These are phyloP conservation scores for Cardamine chenopodiifolia DNA, from an alignment of 345 rosid genomes.

Conservation along the genomic window DNA sequence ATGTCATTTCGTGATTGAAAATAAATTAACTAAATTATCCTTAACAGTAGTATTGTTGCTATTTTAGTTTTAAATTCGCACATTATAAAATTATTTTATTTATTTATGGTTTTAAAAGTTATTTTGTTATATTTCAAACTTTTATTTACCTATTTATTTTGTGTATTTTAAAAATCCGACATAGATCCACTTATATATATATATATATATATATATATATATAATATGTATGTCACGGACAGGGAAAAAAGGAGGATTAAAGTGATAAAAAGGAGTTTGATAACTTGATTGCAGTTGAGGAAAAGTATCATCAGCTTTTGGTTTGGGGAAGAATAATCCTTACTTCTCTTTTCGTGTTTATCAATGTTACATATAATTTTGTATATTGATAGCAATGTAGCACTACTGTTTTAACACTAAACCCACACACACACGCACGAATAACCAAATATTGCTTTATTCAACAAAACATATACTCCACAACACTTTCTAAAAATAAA, in stretches of 20 bases:
- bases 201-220: background rate
- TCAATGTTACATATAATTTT: background rate
- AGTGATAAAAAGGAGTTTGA: slow-evolving; percentile 38
- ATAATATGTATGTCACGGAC: background rate
- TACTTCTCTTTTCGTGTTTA: slow-evolving; percentile 19
- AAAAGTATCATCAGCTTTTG: slow-evolving; percentile 46
- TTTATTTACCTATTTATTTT: too few relatives aligned
- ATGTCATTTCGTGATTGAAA: too few relatives aligned
- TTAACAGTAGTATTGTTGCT: too few relatives aligned
- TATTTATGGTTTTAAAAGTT: background rate
- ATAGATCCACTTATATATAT: slow-evolving; percentile 10
- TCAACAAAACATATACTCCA: slow-evolving; percentile 3
- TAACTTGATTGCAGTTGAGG: slow-evolving; percentile 48
- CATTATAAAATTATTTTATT: background rate
- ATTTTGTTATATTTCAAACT: background rate
- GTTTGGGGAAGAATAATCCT: slow-evolving; percentile 18
- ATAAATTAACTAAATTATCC: too few relatives aligned
- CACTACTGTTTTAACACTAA: background rate
- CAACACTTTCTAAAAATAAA: background rate
- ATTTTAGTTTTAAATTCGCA: background rate
- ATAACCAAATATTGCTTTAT: slow-evolving; percentile 4
- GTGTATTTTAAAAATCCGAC: background rate
- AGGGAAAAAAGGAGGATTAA: slow-evolving; percentile 9
- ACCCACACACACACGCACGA: background rate
- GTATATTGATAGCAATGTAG: background rate